Evolutionary conservation across 176 grass and related monocot genomes (phyloP), one percentile per base, ranked within the genome.

Genomic region (Zoysia japonica): DNA sequence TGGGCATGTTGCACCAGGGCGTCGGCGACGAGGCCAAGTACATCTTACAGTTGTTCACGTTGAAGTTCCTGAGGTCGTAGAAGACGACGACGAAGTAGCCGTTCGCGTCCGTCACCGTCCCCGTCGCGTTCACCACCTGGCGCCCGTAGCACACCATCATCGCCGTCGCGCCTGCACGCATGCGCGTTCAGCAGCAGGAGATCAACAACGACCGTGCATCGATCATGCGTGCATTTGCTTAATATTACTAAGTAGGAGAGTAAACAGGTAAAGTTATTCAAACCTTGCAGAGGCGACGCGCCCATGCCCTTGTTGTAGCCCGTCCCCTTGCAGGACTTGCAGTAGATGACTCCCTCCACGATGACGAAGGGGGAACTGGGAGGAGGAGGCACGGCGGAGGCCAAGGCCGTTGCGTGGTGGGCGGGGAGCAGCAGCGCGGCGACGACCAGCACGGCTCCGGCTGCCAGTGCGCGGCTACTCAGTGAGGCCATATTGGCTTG

Each of bases 301-400:
- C 79, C 50, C 12, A 93, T 46, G 19, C 16, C 61, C 14, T 20
- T 2, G 80, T 20, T 90, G 78, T 93, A 90, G 54, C 82, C 80
- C 15, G 44, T 84, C 45, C 52, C 52, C 14, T 53, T 90, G 85
- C 91, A 93, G 6, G 88, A 68, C 80, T 83, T 84, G 82, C 91
- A 93, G 87, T 82, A 93, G 68, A 93, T 69, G 55, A 82, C 68
- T 16, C 87, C 91, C 85, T 85, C 81, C 15, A 93, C 78, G 45
- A 93, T 41, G 11, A 89, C 40, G 81, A 85, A 93, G 9, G 44
- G 59, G 20, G 35, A 61, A 1, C 35, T 9, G 20, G 59, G 59
- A 19, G 20, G 3, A 10, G 59, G 59, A 36, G 59, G n/a, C 59
- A 20, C 9, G 2, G 55, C 55, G 17, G 55, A 17, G 55, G 17